phyloP scores from a whole-genome alignment of 2,329 filamentous ascomycete genomes.

The Sporothrix phasma region DNA sequence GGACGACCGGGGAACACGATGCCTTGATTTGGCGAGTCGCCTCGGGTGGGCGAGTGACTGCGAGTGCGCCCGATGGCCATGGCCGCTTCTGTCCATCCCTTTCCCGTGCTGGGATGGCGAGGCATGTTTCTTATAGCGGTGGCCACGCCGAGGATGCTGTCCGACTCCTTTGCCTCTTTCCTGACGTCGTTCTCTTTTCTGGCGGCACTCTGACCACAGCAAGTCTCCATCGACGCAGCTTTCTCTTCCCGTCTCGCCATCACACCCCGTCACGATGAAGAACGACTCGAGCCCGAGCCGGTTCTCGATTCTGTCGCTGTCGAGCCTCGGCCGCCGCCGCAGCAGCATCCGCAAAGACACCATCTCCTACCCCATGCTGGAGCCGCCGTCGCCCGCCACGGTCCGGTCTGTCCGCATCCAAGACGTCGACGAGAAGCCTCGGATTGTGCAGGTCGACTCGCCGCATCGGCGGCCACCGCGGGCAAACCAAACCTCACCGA shows the following conservation, averaged over 20 bases:
- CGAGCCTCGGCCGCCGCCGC: background rate
- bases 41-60: background rate
- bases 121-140: background rate
- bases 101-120: background rate
- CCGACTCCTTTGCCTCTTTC: background rate
- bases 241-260: background rate
- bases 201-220: no score
- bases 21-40: background rate
- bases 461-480: background rate
- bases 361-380: constrained; percentile 8
- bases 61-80: background rate
- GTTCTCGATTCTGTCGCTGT: background rate
- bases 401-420: constrained; percentile 10
- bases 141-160: background rate
- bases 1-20: background rate
- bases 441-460: constrained; percentile 6
- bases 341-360: constrained; percentile 6
- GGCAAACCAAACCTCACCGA: background rate
- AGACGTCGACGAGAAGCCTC: constrained; percentile 8
- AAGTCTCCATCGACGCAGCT: no score
- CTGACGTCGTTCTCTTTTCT: background rate
- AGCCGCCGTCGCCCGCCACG: background rate
- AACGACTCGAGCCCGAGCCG: background rate
- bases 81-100: background rate
- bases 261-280: background rate